A percentile compares a stretch with the other conserved stretches of the same genome.
phyloP scores from a whole-genome alignment of 2,329 filamentous ascomycete species.

The Aspergillus alliaceus region DNA sequence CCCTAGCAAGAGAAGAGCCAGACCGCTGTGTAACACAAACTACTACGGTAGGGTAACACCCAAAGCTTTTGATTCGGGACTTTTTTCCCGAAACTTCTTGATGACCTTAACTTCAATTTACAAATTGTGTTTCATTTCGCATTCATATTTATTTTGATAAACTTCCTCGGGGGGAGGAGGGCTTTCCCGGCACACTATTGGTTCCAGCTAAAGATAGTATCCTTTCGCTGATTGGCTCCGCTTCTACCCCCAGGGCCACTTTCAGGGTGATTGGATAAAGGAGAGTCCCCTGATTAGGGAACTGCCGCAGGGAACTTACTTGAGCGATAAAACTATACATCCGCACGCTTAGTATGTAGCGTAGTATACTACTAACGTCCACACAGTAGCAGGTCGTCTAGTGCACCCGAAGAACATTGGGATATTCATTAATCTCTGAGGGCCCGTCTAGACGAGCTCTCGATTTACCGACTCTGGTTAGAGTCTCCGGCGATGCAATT shows the following conservation, averaged over 20 bases:
- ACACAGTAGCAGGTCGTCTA: constrained; percentile 1
- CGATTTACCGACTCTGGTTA: constrained; percentile 5
- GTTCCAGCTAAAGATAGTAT: constrained; percentile 27
- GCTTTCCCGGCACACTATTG: constrained; percentile 6
- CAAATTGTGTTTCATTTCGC: neutral
- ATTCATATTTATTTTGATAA: neutral
- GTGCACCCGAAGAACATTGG: neutral
- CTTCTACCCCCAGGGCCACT: neutral
- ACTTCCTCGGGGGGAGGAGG: neutral
- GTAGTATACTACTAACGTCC: neutral
- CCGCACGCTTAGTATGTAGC: neutral
- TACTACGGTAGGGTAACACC: neutral
- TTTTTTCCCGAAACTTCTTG: neutral
- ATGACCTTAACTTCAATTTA: neutral
- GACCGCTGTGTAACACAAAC: neutral
- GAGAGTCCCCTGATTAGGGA: neutral
- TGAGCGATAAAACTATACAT: neutral
- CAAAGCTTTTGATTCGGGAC: neutral
- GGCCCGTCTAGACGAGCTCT: neutral
- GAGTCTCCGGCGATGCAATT: neutral
- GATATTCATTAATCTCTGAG: neutral
- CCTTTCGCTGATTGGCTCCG: neutral
- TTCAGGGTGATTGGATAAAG: constrained; percentile 4
- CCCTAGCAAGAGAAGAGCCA: neutral
- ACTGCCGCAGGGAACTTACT: neutral